Evolutionary conservation across 106 monocot species (phyloP).

Genomic region (Chionographis japonica): DNA sequence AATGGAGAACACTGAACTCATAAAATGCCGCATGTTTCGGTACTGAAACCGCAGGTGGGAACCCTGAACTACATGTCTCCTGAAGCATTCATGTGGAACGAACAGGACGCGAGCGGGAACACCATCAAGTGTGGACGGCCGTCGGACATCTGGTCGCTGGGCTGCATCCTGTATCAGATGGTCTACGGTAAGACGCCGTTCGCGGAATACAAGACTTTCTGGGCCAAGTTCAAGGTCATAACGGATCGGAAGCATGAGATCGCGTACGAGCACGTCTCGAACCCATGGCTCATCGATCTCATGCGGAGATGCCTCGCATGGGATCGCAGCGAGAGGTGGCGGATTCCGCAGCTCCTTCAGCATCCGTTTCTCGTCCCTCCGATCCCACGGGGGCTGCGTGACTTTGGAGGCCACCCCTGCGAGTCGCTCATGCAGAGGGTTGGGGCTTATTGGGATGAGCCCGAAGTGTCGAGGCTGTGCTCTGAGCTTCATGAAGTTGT

Average conservation of each 20-base stretch:
- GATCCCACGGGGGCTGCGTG: slow-evolving; percentile 14
- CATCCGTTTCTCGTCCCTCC: slow-evolving; percentile 90
- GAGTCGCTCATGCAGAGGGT: slow-evolving; percentile 24
- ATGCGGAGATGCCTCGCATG: slow-evolving; percentile 89
- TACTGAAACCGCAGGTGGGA: slow-evolving; percentile 57
- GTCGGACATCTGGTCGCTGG: slow-evolving; percentile 98
- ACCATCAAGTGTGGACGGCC: slow-evolving; percentile 93
- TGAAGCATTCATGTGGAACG: slow-evolving; percentile 97
- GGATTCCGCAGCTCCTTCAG: slow-evolving; percentile 81
- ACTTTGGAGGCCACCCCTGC: not conserved
- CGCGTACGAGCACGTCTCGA: slow-evolving; percentile 51
- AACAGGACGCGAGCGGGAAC: slow-evolving; percentile 57
- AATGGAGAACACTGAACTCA: not conserved
- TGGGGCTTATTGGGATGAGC: slow-evolving; percentile 14
- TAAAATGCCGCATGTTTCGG: not conserved
- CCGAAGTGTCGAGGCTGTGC: slow-evolving; percentile 20
- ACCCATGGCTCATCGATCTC: slow-evolving; percentile 84
- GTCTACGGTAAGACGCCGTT: slow-evolving; percentile 95
- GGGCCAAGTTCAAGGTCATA: slow-evolving; percentile 92
- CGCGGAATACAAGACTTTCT: slow-evolving; percentile 88
- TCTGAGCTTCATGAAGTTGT: slow-evolving; percentile 20
- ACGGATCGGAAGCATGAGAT: slow-evolving; percentile 73
- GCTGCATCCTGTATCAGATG: slow-evolving; percentile 99
- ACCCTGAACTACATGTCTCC: slow-evolving; percentile 99
- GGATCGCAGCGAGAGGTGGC: slow-evolving; percentile 82